A percentile compares a stretch with the other conserved stretches of the same genome.
phyloP scores from a whole-genome alignment of 306 rosid species.

The Carpinus fangiana region DNA sequence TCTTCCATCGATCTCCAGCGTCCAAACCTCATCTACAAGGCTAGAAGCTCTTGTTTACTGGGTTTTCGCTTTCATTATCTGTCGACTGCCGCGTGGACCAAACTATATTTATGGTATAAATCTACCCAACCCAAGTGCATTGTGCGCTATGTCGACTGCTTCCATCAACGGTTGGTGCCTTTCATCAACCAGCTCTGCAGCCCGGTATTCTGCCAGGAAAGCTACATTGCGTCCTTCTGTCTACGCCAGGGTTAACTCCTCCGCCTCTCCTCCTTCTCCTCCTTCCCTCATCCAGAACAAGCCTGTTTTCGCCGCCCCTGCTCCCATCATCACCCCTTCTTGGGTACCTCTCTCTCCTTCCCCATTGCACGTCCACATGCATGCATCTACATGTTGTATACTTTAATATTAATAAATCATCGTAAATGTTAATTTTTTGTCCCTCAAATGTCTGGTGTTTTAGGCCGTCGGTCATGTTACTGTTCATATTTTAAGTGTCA shows the following conservation, averaged over 20 bases:
- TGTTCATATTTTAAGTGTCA: too few relatives aligned
- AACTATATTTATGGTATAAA: constrained; percentile 27
- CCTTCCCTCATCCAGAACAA: constrained; percentile 81
- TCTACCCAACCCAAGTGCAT: constrained; percentile 8
- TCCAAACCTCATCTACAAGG: constrained; percentile 72
- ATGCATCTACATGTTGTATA: too few relatives aligned
- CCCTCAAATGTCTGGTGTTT: too few relatives aligned
- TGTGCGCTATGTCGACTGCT: constrained; percentile 73
- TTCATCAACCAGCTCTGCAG: constrained; percentile 41
- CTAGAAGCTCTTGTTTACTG: constrained; percentile 64
- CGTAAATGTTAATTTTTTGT: too few relatives aligned
- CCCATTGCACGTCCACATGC: neutral
- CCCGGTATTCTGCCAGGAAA: constrained; percentile 38
- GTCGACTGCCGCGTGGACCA: constrained; percentile 16
- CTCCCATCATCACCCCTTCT: constrained; percentile 65
- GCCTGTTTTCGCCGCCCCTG: constrained; percentile 79
- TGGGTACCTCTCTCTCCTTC: constrained; percentile 45
- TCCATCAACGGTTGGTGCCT: constrained; percentile 58
- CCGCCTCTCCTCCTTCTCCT: constrained; percentile 43
- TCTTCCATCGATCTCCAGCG: constrained; percentile 46
- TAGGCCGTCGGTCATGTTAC: too few relatives aligned
- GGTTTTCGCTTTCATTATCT: constrained; percentile 77
- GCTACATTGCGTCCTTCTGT: constrained; percentile 51
- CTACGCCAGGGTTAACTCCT: constrained; percentile 48
- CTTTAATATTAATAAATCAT: too few relatives aligned